phyloP scores from a whole-genome alignment of 2,329 filamentous ascomycete species.

The Diaporthe sp. region DNA sequence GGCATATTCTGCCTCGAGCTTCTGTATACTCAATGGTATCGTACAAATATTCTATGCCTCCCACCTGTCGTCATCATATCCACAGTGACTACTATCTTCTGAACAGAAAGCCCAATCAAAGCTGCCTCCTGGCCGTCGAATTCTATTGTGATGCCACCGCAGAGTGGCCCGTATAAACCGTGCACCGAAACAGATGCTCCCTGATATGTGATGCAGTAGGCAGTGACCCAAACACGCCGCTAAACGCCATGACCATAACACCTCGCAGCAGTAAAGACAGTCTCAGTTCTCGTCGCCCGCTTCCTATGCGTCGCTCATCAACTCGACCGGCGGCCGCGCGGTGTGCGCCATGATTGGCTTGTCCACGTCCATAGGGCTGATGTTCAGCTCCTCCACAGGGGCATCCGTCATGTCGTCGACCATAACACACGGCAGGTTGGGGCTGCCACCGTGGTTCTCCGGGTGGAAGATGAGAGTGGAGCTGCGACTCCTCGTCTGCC shows the following conservation, averaged over 20 bases:
- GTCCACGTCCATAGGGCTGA: slow-evolving; percentile 57
- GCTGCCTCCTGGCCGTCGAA: slow-evolving; percentile 7
- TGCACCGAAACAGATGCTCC: slow-evolving; percentile 37
- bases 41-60: slow-evolving; percentile 23
- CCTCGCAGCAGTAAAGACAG: slow-evolving; percentile 8
- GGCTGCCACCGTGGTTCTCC: slow-evolving; percentile 65
- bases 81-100: background rate
- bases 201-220: slow-evolving; percentile 37
- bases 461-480: slow-evolving; percentile 77
- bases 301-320: slow-evolving; percentile 66
- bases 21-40: slow-evolving; percentile 32
- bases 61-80: slow-evolving; percentile 24
- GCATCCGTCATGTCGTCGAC: slow-evolving; percentile 77
- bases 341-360: slow-evolving; percentile 72
- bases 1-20: background rate
- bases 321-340: slow-evolving; percentile 73
- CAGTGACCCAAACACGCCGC: slow-evolving; percentile 21
- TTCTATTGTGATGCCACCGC: slow-evolving; percentile 21
- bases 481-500: slow-evolving; percentile 66
- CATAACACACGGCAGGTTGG: slow-evolving; percentile 73
- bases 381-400: slow-evolving; percentile 54
- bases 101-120: slow-evolving; percentile 11
- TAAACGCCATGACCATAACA: slow-evolving; percentile 29
- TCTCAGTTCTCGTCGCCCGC: background rate
- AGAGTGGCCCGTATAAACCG: slow-evolving; percentile 23